Conservation (phyloP, 176 grass and related monocot genomes). For the Eragrostis curvula region DNA sequence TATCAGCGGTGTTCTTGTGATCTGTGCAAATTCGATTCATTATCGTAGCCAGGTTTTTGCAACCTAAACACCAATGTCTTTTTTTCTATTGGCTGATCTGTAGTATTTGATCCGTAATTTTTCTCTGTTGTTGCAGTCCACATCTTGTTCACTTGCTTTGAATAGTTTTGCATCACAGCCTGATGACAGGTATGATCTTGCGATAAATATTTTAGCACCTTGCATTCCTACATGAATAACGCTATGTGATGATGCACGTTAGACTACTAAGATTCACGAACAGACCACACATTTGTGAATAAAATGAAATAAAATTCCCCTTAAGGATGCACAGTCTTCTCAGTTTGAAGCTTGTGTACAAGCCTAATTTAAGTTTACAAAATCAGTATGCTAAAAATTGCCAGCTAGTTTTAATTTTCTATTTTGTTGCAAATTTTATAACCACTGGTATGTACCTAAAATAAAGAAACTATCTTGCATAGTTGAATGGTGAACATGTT, state of each 20-base stretch:
- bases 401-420: not conserved
- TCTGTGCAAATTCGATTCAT: conserved; percentile 90
- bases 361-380: conserved; percentile 5
- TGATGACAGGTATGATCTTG: conserved; percentile 72
- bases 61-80: conserved; percentile 25
- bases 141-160: conserved; percentile 83
- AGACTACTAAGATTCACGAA: not conserved
- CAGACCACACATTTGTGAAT: not conserved
- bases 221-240: not conserved
- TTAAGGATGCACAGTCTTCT: not conserved
- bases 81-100: conserved; percentile 32
- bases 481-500: not conserved
- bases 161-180: conserved; percentile 76
- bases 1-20: conserved; percentile 90
- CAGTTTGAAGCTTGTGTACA: not conserved
- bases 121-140: conserved; percentile 73
- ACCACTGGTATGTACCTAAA: not conserved
- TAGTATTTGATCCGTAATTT: conserved; percentile 13
- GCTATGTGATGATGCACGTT: not conserved
- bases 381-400: not conserved
- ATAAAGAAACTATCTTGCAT: not conserved
- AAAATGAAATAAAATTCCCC: not conserved
- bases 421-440: not conserved
- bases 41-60: conserved; percentile 87
- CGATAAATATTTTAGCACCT: not conserved